phyloP scores from a whole-genome alignment of 2,329 filamentous ascomycete species.

The Talaromyces verruculosus region DNA sequence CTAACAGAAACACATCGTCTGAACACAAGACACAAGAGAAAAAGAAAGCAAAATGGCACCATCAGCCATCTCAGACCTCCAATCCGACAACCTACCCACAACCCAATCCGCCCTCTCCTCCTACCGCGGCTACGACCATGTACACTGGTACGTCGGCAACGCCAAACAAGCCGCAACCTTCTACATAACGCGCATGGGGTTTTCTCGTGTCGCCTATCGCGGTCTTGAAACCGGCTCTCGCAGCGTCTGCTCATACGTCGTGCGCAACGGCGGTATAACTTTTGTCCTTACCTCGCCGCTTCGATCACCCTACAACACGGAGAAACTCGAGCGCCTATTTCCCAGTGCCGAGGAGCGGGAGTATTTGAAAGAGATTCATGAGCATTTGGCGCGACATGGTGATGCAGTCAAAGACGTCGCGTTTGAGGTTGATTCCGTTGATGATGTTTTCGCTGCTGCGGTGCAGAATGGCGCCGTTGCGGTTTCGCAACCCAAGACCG shows the following conservation, averaged over 20 bases:
- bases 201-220: conserved; percentile 76
- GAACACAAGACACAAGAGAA: neutral
- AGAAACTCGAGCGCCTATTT: conserved; percentile 57
- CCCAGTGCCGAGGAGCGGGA: conserved; percentile 56
- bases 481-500: conserved; percentile 55
- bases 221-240: conserved; percentile 86
- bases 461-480: conserved; percentile 52
- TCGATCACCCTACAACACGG: conserved; percentile 51
- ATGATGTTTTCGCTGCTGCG: conserved; percentile 73
- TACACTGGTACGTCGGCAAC: conserved; percentile 96
- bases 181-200: conserved; percentile 85
- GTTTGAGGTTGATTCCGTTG: conserved; percentile 88
- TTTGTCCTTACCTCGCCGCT: conserved; percentile 46
- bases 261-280: conserved; percentile 45
- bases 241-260: conserved; percentile 76
- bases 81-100: conserved; percentile 16
- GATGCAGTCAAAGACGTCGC: conserved; percentile 95
- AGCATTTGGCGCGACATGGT: conserved; percentile 81
- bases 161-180: conserved; percentile 91
- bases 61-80: conserved; percentile 20
- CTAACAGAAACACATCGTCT: neutral
- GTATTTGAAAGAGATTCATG: conserved; percentile 72
- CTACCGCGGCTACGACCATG: conserved; percentile 83
- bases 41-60: conserved; percentile 21
- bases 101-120: conserved; percentile 32